Base-by-base conservation (phyloP, 129 eudicot genomes). In the Chrysanthemum seticuspe region DNA sequence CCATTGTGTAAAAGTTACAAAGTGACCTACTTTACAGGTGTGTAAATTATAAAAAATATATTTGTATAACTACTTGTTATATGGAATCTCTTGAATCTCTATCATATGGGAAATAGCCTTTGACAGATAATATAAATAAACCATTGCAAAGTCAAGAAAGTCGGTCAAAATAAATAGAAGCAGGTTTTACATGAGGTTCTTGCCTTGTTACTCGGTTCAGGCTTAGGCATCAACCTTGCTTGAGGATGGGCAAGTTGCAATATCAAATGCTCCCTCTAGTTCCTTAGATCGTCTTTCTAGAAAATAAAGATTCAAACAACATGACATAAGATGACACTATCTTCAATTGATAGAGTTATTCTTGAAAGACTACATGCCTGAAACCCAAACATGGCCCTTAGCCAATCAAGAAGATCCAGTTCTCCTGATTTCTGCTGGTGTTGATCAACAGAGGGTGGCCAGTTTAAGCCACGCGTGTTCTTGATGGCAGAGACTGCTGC, bases 331-430 rank as follows among this genome's bases (percentile, higher is more conserved):
- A 62, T 77, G 48, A 72, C 62, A 64, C 5, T 52, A 67, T 49
- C 53, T 56, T 62, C 54, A 25, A 51, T 21, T 57, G 65, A 61
- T 13, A 27, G 25, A 45, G 34, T 34, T 8, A 58, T 55, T 63
- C 64, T 76, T 62, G 56, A 80, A 62, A 66, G 55, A 84, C 34
- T 29, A 74, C 75, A 64, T 86, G 77, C 97, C 99, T 90, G 99
- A 83, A 95, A 95, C 71, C 99, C 99, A 70, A 95, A 95, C 97
- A 86, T 90, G 62, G 96, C 96, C 70, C 87, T 91, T 58, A 95
- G 77, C 97, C 99, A 95, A 78, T 95, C 99, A 52, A 95, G 95
- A 70, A 95, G 82, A 74, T 95, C 99, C 82, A 86, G 40, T 31
- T 31, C 96, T 82, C 95, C 90, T 12, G 96, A 62, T 81, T 80